Percentiles rank a stretch among this genome's conserved stretches.
Evolutionary conservation across 108 stramenopile species (phyloP).

Genomic region (Stephanodiscus triporus): DNA sequence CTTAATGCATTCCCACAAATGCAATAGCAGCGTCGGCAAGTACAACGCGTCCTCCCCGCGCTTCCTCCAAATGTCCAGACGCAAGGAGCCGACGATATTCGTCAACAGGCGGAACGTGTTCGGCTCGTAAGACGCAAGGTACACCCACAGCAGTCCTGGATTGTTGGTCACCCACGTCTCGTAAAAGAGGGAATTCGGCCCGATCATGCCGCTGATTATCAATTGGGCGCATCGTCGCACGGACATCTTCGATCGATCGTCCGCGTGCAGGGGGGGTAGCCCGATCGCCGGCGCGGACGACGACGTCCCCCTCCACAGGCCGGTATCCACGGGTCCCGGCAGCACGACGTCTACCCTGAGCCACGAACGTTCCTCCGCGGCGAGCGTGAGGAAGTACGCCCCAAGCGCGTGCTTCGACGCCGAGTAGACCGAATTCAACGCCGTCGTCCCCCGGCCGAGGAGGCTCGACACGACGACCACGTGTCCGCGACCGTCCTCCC

Average conservation of each 20-base stretch:
- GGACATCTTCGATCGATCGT: constrained; percentile 62
- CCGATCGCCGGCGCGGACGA: neutral
- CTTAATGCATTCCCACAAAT: constrained; percentile 2
- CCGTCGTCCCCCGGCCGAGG: constrained; percentile 57
- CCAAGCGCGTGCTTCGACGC: constrained; percentile 70
- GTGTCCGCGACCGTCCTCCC: constrained; percentile 29
- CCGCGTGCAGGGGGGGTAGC: neutral
- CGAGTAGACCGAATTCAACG: constrained; percentile 72
- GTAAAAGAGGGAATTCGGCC: constrained; percentile 23
- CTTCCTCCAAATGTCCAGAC: constrained; percentile 16
- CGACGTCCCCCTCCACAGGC: constrained; percentile 16
- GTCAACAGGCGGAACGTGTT: constrained; percentile 11
- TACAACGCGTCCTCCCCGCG: constrained; percentile 25
- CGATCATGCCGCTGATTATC: constrained; percentile 49
- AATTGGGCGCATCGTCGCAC: constrained; percentile 54
- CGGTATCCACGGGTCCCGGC: constrained; percentile 71
- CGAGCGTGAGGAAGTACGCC: constrained; percentile 65
- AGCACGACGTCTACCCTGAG: constrained; percentile 61
- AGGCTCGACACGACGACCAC: constrained; percentile 64
- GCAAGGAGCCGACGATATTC: constrained; percentile 10
- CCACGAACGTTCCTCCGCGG: constrained; percentile 54
- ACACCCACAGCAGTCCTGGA: constrained; percentile 54
- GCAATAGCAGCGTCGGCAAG: constrained; percentile 3
- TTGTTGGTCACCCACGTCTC: constrained; percentile 68
- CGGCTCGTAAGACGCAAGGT: constrained; percentile 21